These are phyloP conservation scores for Shiraia sp. DNA, from an alignment of 2,329 filamentous ascomycete genomes.

Conservation along the genomic window DNA sequence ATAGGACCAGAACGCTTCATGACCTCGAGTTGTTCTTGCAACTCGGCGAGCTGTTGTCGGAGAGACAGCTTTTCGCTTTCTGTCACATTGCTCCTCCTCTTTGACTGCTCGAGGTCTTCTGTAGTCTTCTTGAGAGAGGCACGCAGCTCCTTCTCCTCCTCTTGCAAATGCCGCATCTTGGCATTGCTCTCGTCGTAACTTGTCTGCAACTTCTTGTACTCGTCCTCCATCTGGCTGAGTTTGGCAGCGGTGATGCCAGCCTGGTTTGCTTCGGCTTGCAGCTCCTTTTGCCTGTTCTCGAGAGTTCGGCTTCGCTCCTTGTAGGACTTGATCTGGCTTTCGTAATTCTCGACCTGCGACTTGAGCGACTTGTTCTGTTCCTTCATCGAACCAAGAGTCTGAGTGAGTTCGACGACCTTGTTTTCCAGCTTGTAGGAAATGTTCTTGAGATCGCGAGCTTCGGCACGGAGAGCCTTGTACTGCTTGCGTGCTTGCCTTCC, in stretches of 20 bases:
- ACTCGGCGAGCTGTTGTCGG: slow-evolving; percentile 82
- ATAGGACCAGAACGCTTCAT: slow-evolving; percentile 77
- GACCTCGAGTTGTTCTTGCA: slow-evolving; percentile 89
- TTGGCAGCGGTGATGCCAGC: slow-evolving; percentile 93
- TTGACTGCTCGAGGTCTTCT: slow-evolving; percentile 78
- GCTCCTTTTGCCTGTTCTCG: slow-evolving; percentile 86
- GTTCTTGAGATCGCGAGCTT: slow-evolving; percentile 97
- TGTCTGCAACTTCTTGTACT: slow-evolving; percentile 88
- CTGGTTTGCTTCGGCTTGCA: slow-evolving; percentile 96
- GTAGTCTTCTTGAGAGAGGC: slow-evolving; percentile 80
- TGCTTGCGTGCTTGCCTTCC: slow-evolving; percentile 77
- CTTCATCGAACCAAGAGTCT: slow-evolving; percentile 89
- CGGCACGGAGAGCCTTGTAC: slow-evolving; percentile 91
- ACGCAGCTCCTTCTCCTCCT: slow-evolving; percentile 84
- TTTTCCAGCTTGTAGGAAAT: slow-evolving; percentile 99
- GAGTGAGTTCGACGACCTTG: slow-evolving; percentile 98
- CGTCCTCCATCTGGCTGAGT: slow-evolving; percentile 87
- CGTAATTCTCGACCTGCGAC: slow-evolving; percentile 91
- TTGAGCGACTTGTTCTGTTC: slow-evolving; percentile 89
- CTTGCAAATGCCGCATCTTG: slow-evolving; percentile 91
- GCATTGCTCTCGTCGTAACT: slow-evolving; percentile 88
- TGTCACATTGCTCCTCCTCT: slow-evolving; percentile 72
- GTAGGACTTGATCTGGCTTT: slow-evolving; percentile 94
- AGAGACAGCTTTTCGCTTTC: slow-evolving; percentile 86
- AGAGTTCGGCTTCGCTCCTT: slow-evolving; percentile 88